Conservation (phyloP, 495 filamentous ascomycete genomes). For the Aspergillus conjunctus region DNA sequence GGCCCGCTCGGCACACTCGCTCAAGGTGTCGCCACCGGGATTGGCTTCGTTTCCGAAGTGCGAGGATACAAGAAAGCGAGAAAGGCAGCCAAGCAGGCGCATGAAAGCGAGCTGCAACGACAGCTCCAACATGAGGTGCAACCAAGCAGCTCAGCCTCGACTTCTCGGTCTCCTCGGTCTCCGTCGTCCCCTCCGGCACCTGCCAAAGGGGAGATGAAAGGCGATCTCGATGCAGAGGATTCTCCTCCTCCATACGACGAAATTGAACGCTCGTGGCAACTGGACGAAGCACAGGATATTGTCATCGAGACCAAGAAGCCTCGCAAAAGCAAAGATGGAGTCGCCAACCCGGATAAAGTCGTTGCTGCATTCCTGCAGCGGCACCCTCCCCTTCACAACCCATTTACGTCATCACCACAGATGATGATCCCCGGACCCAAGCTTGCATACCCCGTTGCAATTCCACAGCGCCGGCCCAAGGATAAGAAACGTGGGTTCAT, state of each 20-base stretch:
- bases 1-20: conserved; percentile 12
- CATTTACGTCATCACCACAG: neutral
- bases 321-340: conserved; percentile 16
- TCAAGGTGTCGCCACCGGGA: conserved; percentile 37
- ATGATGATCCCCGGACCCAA: neutral
- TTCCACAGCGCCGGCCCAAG: conserved; percentile 53
- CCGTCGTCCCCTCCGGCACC: conserved; percentile 15
- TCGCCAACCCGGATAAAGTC: conserved; percentile 23
- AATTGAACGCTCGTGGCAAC: conserved; percentile 49
- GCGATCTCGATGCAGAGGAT: conserved; percentile 15
- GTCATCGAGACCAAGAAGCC: conserved; percentile 10
- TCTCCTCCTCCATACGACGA: conserved; percentile 28
- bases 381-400: conserved; percentile 13
- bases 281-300: conserved; percentile 46
- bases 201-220: conserved; percentile 5
- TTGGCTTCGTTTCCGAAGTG: conserved; percentile 51
- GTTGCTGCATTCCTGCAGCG: conserved; percentile 29
- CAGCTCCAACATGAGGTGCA: neutral
- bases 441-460: conserved; percentile 47
- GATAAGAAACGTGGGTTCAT: conserved; percentile 49
- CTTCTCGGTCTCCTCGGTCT: conserved; percentile 28
- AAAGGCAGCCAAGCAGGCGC: conserved; percentile 22
- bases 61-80: conserved; percentile 35
- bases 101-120: conserved; percentile 18
- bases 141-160: conserved; percentile 17